phyloP scores from a whole-genome alignment of 2,329 filamentous ascomycete species.

The Trichoderma endophyticum region DNA sequence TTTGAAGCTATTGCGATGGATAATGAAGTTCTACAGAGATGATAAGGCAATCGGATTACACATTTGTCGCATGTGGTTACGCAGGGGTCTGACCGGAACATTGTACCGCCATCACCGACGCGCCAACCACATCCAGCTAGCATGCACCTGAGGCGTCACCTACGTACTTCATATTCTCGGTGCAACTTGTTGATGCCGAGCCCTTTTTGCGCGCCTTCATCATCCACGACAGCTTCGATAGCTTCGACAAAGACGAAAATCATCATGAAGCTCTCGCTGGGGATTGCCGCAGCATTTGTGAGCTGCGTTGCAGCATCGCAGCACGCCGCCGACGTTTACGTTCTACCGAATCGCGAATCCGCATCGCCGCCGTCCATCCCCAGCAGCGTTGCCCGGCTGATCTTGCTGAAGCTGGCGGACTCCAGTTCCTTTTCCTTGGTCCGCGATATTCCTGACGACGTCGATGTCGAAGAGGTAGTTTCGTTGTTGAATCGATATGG shows the following conservation, averaged over 20 bases:
- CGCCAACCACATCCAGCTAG: conserved; percentile 22
- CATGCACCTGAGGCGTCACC: conserved; percentile 10
- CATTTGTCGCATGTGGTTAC: conserved; percentile 5
- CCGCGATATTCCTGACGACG: conserved; percentile 43
- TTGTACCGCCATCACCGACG: conserved; percentile 29
- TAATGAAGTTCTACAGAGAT: conserved; percentile 6
- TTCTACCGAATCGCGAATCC: conserved; percentile 40
- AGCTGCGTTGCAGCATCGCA: conserved; percentile 39
- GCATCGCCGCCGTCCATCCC: conserved; percentile 42
- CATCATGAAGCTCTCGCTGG: conserved; percentile 44
- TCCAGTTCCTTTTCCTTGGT: conserved; percentile 46
- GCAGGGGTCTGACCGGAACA: conserved; percentile 30
- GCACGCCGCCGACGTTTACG: conserved; percentile 51
- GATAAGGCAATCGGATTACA: conserved; percentile 8
- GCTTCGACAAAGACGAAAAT: conserved; percentile 31
- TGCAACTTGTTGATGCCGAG: conserved; percentile 32
- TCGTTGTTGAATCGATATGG: conserved; percentile 60
- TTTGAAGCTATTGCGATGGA: not conserved
- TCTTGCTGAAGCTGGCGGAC: conserved; percentile 57
- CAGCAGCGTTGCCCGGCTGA: conserved; percentile 53
- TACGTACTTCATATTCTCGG: conserved; percentile 11
- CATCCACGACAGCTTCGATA: conserved; percentile 33
- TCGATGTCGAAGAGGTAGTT: conserved; percentile 48
- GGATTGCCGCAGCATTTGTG: conserved; percentile 38
- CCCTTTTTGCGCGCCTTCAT: conserved; percentile 23